Evolutionary conservation across 176 grass and related monocot species (phyloP).

Genomic region (Pontederia crassipes): DNA sequence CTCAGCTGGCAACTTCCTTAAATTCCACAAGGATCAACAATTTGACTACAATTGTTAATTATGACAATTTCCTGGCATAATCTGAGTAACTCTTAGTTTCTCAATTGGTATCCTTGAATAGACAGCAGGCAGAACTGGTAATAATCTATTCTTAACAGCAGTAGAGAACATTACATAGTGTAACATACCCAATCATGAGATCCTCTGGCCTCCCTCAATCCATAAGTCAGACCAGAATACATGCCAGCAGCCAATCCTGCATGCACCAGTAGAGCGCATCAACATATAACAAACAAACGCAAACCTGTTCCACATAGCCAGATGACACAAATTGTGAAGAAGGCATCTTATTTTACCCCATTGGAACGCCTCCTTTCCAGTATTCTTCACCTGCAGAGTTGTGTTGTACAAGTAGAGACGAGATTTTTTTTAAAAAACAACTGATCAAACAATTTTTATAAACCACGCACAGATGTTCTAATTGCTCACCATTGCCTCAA

Average conservation of each 20-base stretch:
- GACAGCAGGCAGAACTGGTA: no score
- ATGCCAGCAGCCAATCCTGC: conserved; percentile 72
- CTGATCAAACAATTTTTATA: background rate
- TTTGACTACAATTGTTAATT: no score
- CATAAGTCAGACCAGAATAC: conserved; percentile 82
- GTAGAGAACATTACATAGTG: background rate
- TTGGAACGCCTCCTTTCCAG: conserved; percentile 66
- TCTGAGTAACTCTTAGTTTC: no score
- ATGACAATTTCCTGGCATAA: no score
- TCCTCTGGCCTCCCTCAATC: conserved; percentile 68
- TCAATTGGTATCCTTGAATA: no score
- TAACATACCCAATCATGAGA: conserved; percentile 61
- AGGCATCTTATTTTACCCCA: conserved; percentile 43
- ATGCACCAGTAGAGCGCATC: background rate
- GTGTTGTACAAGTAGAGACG: background rate
- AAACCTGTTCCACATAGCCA: background rate
- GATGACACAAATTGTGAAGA: background rate
- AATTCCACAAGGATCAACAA: no score
- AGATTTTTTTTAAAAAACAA: background rate
- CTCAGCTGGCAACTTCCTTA: no score
- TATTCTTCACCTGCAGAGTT: conserved; percentile 50
- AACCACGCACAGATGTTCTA: background rate
- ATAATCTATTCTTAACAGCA: no score
- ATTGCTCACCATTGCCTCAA: conserved; percentile 56
- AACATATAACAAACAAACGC: background rate